Evolutionary conservation across 148 eudicot genomes (phyloP), one percentile per base, ranked within the genome.

Genomic region (Amaranthus palmeri): DNA sequence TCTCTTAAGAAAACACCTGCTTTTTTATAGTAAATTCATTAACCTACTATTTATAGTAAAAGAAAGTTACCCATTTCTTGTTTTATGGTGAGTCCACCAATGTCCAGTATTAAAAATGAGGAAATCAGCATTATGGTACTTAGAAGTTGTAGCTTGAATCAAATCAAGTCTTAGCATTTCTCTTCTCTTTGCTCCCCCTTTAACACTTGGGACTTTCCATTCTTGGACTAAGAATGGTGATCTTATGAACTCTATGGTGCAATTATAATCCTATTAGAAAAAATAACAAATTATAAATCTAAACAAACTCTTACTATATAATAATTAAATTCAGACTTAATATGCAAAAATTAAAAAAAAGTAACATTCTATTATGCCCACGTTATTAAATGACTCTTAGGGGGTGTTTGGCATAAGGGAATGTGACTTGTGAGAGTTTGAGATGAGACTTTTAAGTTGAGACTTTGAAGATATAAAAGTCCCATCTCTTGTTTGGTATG

Each of bases 81-180:
- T 85, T 60, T 89, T 86, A 43, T 83, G 81, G 69, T 79, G 88
- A 77, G 85, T 89, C 95, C 95, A 87, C 91, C 95, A 89, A 65
- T 89, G 89, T 2, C 87, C 91, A 5, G 95, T 89, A 71, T 89
- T 89, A 81, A 85, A 87, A 72, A 87, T 73, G 64, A 87, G 79
- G 52, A 87, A 77, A 73, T 89, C 95, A 56, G 91, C 91, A 60
- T 85, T 72, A 49, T 76, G 75, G 64, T 87, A 89, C 77, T 73
- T 77, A 3, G 67, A 44, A 5, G 71, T 44, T 5, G 85, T 72
- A 40, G 76, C 74, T 6, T 86, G 84, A 41, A 85, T 81, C 85
- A 81, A 65, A 78, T 89, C 95, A n/a, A 89, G 74, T 51, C 91
- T 70, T 46, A 89, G 80, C 0, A 90, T 87, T 46, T 89, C 86